Evolutionary conservation across 2,329 filamentous ascomycete genomes (phyloP).

Genomic region (Fusarium sterilihyphosum): DNA sequence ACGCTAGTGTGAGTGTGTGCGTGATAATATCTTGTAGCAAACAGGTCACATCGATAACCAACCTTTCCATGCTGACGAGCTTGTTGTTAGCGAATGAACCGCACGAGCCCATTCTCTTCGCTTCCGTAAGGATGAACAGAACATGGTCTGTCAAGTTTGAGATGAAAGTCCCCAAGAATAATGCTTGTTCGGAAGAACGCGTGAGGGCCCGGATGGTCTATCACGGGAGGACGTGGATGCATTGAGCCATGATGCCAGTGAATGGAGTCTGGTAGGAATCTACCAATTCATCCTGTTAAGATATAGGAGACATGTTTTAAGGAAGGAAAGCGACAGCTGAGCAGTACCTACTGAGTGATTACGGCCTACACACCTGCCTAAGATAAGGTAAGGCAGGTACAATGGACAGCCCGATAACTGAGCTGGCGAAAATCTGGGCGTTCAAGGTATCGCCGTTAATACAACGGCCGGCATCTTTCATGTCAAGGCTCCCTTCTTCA

Average conservation of each 20-base stretch:
- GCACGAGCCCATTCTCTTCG: constrained; percentile 50
- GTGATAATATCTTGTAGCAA: background rate
- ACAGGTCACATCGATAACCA: constrained; percentile 14
- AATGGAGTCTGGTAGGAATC: background rate
- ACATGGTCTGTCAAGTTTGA: constrained; percentile 41
- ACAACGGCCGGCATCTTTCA: background rate
- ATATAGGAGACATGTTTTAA: too few relatives aligned
- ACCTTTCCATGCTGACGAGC: constrained; percentile 46
- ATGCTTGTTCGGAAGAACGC: background rate
- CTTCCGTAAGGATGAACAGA: constrained; percentile 53
- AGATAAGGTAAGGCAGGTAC: background rate
- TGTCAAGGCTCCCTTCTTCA: background rate
- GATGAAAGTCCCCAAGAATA: background rate
- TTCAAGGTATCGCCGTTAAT: background rate
- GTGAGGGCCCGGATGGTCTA: background rate
- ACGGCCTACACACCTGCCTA: background rate
- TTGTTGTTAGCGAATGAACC: constrained; percentile 29
- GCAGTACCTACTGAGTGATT: background rate
- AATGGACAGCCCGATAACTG: background rate
- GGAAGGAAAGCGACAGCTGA: background rate
- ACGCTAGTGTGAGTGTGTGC: background rate
- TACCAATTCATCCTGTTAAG: background rate
- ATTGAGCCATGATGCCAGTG: background rate
- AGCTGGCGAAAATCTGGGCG: background rate
- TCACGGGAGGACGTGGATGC: background rate